Percentiles rank a stretch among this genome's conserved stretches.
phyloP scores from a whole-genome alignment of 1,139 yeast species.

The Diutina siamensis region DNA sequence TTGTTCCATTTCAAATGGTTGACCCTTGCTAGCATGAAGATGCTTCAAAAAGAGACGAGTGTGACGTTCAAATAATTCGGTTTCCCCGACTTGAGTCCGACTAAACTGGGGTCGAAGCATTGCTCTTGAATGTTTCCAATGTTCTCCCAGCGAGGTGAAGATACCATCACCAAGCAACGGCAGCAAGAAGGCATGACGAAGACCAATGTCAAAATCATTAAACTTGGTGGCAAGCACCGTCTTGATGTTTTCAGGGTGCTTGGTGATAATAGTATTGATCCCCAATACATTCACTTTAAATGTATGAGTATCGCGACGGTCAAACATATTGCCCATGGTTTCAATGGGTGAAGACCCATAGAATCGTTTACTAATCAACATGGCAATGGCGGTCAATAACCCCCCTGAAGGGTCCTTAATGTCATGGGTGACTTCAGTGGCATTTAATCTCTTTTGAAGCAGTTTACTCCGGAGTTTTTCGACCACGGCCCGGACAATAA shows the following conservation, averaged over 20 bases:
- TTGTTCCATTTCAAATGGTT: constrained; percentile 32
- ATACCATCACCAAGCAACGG: constrained; percentile 6
- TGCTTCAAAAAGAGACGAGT: neutral
- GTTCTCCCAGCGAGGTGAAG: neutral
- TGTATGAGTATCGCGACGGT: neutral
- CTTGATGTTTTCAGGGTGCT: constrained; percentile 6
- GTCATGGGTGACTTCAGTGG: neutral
- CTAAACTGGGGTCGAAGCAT: constrained; percentile 3
- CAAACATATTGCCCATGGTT: neutral
- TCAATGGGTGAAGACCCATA: neutral
- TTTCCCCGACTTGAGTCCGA: constrained; percentile 2
- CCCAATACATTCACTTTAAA: neutral
- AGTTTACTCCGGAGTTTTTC: neutral
- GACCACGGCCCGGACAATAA: neutral
- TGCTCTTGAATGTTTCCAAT: constrained; percentile 5
- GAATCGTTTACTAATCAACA: neutral
- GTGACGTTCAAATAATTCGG: neutral
- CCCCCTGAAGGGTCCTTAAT: neutral
- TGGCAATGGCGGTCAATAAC: neutral
- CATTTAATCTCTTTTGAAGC: neutral
- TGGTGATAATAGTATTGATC: neutral
- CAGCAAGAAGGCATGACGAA: neutral
- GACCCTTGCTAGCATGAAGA: constrained; percentile 10
- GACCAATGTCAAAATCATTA: constrained; percentile 4
- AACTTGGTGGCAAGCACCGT: constrained; percentile 5